A percentile compares a stretch with the other conserved stretches of the same genome.
Evolutionary conservation across 306 rosid genomes (phyloP).

Genomic region (Quercus variabilis): DNA sequence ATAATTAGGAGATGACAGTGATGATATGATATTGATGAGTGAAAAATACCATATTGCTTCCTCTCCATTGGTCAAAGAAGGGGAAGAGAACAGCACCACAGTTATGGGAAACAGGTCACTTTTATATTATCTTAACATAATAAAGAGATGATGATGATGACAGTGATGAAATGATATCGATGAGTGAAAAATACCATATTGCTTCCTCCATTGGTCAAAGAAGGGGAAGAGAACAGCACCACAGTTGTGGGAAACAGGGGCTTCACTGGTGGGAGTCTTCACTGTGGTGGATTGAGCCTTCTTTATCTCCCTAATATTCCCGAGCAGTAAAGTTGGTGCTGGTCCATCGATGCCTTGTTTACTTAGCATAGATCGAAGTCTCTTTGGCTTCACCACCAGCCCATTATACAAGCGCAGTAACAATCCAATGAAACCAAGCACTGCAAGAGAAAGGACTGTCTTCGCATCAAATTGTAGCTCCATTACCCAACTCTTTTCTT

Average conservation of each 20-base stretch:
- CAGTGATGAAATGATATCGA: not conserved
- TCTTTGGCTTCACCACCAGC: constrained; percentile 27
- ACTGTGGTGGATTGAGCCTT: constrained; percentile 2
- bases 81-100: too few relatives aligned
- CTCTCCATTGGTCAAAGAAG: too few relatives aligned
- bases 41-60: too few relatives aligned
- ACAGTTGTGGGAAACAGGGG: constrained; percentile 16
- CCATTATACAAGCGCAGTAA: constrained; percentile 7
- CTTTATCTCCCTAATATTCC: constrained; percentile 38
- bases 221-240: constrained; percentile 31
- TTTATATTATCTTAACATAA: too few relatives aligned
- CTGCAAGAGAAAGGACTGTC: constrained; percentile 4
- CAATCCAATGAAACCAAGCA: constrained; percentile 13
- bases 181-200: constrained; percentile 22
- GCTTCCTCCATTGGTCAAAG: constrained; percentile 33
- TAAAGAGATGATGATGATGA: too few relatives aligned
- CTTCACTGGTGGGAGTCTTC: not conserved
- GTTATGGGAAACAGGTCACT: too few relatives aligned
- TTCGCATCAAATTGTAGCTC: constrained; percentile 14
- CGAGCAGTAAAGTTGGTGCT: constrained; percentile 31
- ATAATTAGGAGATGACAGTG: not conserved
- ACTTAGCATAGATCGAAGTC: constrained; percentile 25
- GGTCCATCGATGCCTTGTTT: constrained; percentile 55
- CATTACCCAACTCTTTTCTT: not conserved
- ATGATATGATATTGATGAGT: too few relatives aligned